These are phyloP conservation scores for Talaromyces sp. DNA, from an alignment of 2,329 filamentous ascomycete genomes.

Conservation along the genomic window DNA sequence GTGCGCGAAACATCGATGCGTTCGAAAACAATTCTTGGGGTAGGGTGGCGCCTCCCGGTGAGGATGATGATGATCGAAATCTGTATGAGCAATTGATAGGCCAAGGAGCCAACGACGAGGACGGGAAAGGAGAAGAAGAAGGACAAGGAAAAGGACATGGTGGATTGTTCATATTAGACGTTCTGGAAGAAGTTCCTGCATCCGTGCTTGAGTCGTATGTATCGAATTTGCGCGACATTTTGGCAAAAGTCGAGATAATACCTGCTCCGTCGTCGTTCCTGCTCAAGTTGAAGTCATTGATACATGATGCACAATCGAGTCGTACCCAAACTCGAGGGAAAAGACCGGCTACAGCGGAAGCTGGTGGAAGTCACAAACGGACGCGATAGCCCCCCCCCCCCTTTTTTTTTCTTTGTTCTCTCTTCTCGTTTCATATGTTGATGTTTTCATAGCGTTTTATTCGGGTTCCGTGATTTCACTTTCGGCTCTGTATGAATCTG, in stretches of 20 bases:
- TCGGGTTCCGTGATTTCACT: background rate
- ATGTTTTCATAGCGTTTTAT: background rate
- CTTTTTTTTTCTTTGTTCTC: no score
- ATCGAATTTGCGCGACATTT: conserved; percentile 27
- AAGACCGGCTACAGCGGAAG: conserved; percentile 14
- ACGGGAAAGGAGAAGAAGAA: background rate
- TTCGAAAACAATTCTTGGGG: conserved; percentile 35
- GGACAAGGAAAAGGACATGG: conserved; percentile 10
- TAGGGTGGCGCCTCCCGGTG: conserved; percentile 28
- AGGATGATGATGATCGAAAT: conserved; percentile 40
- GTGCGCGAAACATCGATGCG: conserved; percentile 35
- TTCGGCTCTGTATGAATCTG: background rate
- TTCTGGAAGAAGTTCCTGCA: conserved; percentile 31
- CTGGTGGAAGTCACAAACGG: conserved; percentile 16
- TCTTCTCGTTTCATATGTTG: background rate
- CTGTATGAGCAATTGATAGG: conserved; percentile 40
- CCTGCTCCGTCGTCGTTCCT: conserved; percentile 34
- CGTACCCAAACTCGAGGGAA: conserved; percentile 6
- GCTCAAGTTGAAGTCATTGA: conserved; percentile 28
- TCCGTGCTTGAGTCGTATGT: conserved; percentile 27
- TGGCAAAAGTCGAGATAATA: conserved; percentile 43
- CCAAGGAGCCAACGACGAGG: conserved; percentile 20
- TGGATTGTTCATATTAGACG: conserved; percentile 36
- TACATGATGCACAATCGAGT: conserved; percentile 26
- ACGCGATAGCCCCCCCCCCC: conserved; percentile 14